Evolutionary conservation across 495 filamentous ascomycete species (phyloP).

Genomic region (Hyaloscypha finlandica): DNA sequence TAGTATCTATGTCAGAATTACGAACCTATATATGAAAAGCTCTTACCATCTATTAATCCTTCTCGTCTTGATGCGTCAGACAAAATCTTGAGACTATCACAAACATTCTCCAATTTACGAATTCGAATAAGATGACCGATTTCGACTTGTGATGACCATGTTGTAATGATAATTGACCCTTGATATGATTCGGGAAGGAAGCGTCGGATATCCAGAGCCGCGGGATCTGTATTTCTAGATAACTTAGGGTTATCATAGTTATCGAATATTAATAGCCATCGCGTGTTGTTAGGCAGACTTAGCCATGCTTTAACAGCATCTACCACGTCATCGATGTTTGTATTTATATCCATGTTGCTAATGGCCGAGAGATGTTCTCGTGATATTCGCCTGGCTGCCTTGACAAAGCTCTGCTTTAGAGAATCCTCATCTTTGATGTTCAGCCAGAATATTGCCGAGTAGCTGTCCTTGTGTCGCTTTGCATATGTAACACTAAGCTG

Average conservation of each 20-base stretch:
- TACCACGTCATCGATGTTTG: constrained; percentile 29
- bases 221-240: constrained; percentile 22
- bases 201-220: constrained; percentile 33
- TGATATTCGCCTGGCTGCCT: constrained; percentile 31
- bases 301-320: constrained; percentile 41
- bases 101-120: no score
- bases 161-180: constrained; percentile 45
- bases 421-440: constrained; percentile 3
- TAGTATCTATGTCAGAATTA: background rate
- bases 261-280: constrained; percentile 39
- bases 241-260: constrained; percentile 30
- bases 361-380: constrained; percentile 27
- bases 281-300: constrained; percentile 39
- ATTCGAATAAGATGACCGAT: constrained; percentile 24
- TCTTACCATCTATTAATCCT: background rate
- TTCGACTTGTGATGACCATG: constrained; percentile 36
- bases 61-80: no score
- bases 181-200: constrained; percentile 40
- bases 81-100: no score
- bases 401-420: constrained; percentile 34
- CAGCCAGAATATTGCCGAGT: constrained; percentile 19
- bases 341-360: constrained; percentile 1
- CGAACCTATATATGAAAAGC: background rate
- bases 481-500: constrained; percentile 24
- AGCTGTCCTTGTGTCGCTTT: constrained; percentile 11